Percentiles rank a stretch among this genome's conserved stretches.
phyloP scores from a whole-genome alignment of 1,284 basidiomycete genomes.

The Puccinia novopanici region DNA sequence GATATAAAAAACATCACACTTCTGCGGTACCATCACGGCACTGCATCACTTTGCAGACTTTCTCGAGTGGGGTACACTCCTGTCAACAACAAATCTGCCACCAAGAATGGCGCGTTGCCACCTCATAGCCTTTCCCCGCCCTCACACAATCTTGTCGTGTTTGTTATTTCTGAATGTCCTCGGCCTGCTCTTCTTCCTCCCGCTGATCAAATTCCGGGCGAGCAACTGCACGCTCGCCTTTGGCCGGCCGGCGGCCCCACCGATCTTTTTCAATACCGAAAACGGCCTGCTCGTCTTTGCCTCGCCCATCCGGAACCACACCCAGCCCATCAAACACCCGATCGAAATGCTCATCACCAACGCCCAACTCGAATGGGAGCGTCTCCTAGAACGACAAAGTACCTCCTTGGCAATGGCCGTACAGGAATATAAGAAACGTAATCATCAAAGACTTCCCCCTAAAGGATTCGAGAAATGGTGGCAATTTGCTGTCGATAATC shows the following conservation, averaged over 20 bases:
- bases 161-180: background rate
- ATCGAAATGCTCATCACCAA: slow-evolving; percentile 61
- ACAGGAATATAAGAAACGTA: slow-evolving; percentile 60
- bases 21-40: too few species aligned
- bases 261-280: slow-evolving; percentile 25
- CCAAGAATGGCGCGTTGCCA: slow-evolving; percentile 1
- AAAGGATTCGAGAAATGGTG: slow-evolving; percentile 53
- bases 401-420: slow-evolving; percentile 62
- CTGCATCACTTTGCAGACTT: background rate
- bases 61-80: background rate
- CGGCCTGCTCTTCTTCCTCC: slow-evolving; percentile 16
- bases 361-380: slow-evolving; percentile 62
- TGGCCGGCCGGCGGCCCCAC: background rate
- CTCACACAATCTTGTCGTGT: slow-evolving; percentile 15
- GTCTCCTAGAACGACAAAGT: slow-evolving; percentile 60
- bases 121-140: background rate
- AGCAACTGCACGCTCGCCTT: slow-evolving; percentile 13
- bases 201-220: slow-evolving; percentile 11
- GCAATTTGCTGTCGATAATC: slow-evolving; percentile 55
- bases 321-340: slow-evolving; percentile 55
- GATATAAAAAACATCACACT: background rate
- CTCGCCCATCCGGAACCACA: slow-evolving; percentile 15
- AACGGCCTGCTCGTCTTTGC: slow-evolving; percentile 31
- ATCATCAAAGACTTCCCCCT: slow-evolving; percentile 55
- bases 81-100: background rate